These are phyloP conservation scores for Ulota crispa DNA, from an alignment of 225 moss, liverwort and hornwort genomes.

Conservation along the genomic window DNA sequence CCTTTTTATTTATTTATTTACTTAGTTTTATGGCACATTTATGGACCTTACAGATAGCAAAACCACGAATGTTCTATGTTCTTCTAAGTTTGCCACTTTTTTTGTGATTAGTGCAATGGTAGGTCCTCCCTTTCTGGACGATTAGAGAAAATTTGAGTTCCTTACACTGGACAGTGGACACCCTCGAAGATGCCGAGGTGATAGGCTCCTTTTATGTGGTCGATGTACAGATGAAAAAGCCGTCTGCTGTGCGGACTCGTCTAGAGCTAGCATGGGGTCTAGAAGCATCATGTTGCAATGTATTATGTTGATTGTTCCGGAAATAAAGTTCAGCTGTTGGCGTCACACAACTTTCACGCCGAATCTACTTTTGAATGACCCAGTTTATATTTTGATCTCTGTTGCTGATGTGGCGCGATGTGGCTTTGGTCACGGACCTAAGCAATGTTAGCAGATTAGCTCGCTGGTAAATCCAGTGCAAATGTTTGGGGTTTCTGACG, in stretches of 20 bases:
- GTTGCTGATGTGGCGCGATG: neutral
- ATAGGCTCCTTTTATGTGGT: conserved; percentile 3
- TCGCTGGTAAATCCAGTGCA: neutral
- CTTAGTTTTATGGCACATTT: neutral
- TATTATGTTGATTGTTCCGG: conserved; percentile 36
- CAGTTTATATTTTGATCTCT: neutral
- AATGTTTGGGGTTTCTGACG: neutral
- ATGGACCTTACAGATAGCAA: neutral
- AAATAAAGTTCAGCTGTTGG: conserved; percentile 14
- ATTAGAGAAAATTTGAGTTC: neutral
- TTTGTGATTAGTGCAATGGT: neutral
- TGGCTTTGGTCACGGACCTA: neutral
- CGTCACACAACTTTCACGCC: neutral
- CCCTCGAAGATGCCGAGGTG: conserved; percentile 13
- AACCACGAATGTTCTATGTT: neutral
- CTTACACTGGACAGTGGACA: neutral
- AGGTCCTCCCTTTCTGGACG: neutral
- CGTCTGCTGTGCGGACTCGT: conserved; percentile 13
- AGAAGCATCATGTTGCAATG: conserved; percentile 19
- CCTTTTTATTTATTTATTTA: neutral
- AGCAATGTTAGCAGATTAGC: too few relatives aligned
- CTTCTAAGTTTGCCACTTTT: neutral
- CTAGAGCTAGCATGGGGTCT: conserved; percentile 18
- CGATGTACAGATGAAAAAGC: conserved; percentile 35
- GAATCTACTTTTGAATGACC: neutral